These are phyloP conservation scores for Chaetomium sp. DNA, from an alignment of 2,329 filamentous ascomycete species.

Conservation along the genomic window DNA sequence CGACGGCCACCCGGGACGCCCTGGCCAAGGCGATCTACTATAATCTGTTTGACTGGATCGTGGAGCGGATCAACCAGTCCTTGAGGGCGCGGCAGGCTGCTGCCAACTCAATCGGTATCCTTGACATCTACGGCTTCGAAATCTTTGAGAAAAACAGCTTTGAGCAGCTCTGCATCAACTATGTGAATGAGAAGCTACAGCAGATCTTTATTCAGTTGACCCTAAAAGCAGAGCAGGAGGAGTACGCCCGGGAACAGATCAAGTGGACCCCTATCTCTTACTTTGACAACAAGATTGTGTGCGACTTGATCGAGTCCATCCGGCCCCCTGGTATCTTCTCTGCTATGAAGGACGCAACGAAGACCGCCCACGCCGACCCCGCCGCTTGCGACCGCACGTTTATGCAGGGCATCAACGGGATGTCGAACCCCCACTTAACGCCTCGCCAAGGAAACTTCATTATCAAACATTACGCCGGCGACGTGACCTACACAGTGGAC, in stretches of 20 bases:
- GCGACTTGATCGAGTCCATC: conserved; percentile 89
- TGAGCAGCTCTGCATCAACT: conserved; percentile 98
- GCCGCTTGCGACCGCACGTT: conserved; percentile 93
- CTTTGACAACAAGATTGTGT: conserved; percentile 99
- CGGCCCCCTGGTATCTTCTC: conserved; percentile 90
- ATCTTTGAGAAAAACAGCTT: conserved; percentile 99
- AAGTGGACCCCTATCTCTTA: conserved; percentile 99
- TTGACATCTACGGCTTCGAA: conserved; percentile 98
- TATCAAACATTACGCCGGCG: conserved; percentile 97
- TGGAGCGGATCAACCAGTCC: conserved; percentile 83
- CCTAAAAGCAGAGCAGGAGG: conserved; percentile 92
- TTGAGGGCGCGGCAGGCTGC: conserved; percentile 70
- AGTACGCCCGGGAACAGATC: conserved; percentile 93
- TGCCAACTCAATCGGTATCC: conserved; percentile 83
- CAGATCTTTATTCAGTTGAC: conserved; percentile 99
- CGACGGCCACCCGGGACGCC: conserved; percentile 79
- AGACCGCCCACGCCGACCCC: conserved; percentile 95
- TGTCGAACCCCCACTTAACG: conserved; percentile 86
- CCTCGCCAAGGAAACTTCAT: conserved; percentile 94
- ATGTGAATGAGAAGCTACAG: conserved; percentile 98
- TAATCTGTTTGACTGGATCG: conserved; percentile 98
- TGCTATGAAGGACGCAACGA: conserved; percentile 93
- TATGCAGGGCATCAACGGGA: conserved; percentile 83
- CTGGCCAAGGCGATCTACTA: conserved; percentile 93
- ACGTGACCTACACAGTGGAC: conserved; percentile 88